phyloP scores from a whole-genome alignment of 2,329 filamentous ascomycete species.

The Exserohilum rostratum region DNA sequence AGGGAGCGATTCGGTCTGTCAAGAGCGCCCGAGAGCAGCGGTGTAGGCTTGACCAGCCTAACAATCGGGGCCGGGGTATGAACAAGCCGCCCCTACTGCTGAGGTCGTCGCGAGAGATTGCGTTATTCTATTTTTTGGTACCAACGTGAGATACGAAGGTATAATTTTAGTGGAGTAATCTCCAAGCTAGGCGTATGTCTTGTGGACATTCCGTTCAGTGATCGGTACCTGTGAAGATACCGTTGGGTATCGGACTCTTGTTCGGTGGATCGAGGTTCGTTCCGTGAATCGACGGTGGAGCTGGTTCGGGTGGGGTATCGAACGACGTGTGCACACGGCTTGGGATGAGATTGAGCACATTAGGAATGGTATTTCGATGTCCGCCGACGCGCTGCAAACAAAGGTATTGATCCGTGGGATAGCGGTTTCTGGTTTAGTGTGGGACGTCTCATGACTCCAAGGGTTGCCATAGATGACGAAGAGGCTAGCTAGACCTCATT shows the following conservation, averaged over 20 bases:
- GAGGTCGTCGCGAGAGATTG: no score
- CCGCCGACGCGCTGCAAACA: neutral
- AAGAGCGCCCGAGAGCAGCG: constrained; percentile 23
- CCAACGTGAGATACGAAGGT: no score
- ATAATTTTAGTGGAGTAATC: no score
- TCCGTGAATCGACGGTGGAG: neutral
- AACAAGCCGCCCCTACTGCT: constrained; percentile 10
- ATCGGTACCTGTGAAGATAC: no score
- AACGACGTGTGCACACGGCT: no score
- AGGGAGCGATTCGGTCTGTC: constrained; percentile 38
- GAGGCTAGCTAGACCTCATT: neutral
- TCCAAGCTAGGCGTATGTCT: no score
- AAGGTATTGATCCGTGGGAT: neutral
- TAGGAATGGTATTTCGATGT: neutral
- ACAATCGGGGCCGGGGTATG: no score
- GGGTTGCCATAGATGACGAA: neutral
- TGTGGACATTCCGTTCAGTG: no score
- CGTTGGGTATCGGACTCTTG: constrained; percentile 32
- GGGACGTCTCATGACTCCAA: neutral
- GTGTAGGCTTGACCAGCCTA: constrained; percentile 29
- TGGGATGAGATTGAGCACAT: no score
- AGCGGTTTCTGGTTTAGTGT: neutral
- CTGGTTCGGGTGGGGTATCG: no score
- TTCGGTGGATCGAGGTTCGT: no score
- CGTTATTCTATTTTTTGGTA: no score